phyloP scores from a whole-genome alignment of 805 yeast species.

The Barnettozyma sp. region DNA sequence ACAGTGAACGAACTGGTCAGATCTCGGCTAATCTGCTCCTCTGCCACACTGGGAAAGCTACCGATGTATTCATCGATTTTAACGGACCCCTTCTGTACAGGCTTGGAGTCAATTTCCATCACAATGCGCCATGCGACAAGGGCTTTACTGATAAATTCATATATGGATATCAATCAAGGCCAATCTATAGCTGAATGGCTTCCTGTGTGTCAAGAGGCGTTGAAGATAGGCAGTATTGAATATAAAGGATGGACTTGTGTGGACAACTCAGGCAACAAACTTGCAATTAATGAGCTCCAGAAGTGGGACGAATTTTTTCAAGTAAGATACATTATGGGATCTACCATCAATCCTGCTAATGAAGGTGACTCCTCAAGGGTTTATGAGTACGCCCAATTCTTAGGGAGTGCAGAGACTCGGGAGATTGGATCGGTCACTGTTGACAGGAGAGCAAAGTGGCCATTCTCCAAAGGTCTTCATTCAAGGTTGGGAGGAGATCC shows the following conservation, averaged over 20 bases:
- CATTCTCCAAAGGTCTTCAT: neutral
- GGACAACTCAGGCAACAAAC: neutral
- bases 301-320: slow-evolving; percentile 1
- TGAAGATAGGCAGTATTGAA: neutral
- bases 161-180: slow-evolving; percentile 2
- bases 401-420: slow-evolving; percentile 5
- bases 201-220: neutral
- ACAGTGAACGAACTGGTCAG: neutral
- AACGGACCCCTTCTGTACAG: slow-evolving; percentile 5
- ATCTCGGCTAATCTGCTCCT: neutral
- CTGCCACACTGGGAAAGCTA: neutral
- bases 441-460: slow-evolving; percentile 4
- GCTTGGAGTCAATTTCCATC: neutral
- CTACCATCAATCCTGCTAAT: neutral
- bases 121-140: slow-evolving; percentile 3
- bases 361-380: slow-evolving; percentile 1
- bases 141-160: slow-evolving; percentile 7
- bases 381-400: slow-evolving; percentile 8
- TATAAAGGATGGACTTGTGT: neutral
- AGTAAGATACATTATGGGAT: slow-evolving; percentile 5
- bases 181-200: neutral
- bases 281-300: slow-evolving; percentile 4
- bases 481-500: neutral
- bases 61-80: slow-evolving; percentile 3
- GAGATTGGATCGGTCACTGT: slow-evolving; percentile 8